Base-by-base conservation (phyloP, 2,329 filamentous ascomycete species). In the Metarhizium guizhouense region DNA sequence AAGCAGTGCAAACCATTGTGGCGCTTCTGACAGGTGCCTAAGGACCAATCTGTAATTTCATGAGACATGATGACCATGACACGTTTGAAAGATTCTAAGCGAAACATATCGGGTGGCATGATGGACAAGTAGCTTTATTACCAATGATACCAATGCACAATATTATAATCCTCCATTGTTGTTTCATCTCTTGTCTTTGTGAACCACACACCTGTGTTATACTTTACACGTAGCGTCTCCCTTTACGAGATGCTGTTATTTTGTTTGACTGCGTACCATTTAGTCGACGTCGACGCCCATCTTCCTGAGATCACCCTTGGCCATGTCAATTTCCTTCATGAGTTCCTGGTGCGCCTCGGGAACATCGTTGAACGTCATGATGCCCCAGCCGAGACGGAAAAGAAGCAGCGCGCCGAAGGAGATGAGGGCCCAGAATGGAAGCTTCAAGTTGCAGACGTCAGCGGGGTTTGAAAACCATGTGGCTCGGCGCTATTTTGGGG, bases 281-380 rank as follows among this genome's bases (percentile, higher is more conserved):
- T 77, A 86, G 77, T 95, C 87, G 58, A 93, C 86, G 62, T 87
- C 84, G 45, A 95, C 88, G 8, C 90, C 90, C 70, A 87, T 82
- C 57, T 77, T 77, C 67, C 82, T 82, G 70, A 95, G 74, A 64
- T 95, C 90, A 59, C 74, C 75, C 76, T 87, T 86, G 60, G 90
- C 90, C 71, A 85, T 63, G 60, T 90, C 81, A 67, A 95, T 94
- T 75, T 97, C 88, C 64, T 76, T 78, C 80, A 94, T 90, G 64
- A 99, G 77, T 74, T 96, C 92, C 69, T 86, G 83, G 74, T 97
- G 88, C 53, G 94, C 94, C 59, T 90, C 82, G 54, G 93, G 92
- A 51, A 95, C 90, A 73, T 97, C 92, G 78, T 96, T 94, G 81
- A 99, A 99, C 56, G 90, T 96, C 69, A 96, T 80, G 64, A 99